phyloP scores from a whole-genome alignment of 257 asterid genomes.

The Osmanthus fragrans region DNA sequence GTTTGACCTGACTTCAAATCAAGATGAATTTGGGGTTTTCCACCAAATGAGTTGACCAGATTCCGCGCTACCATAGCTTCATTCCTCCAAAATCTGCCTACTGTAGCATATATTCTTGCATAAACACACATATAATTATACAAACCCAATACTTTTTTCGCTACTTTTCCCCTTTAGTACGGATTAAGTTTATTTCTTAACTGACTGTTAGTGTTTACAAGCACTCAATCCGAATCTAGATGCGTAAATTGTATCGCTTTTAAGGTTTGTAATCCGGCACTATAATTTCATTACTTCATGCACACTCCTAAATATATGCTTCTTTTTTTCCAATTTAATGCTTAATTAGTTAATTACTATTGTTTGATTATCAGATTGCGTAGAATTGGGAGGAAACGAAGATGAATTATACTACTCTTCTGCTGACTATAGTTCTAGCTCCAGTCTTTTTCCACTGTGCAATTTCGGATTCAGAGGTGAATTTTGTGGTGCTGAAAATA shows the following conservation, averaged over 20 bases:
- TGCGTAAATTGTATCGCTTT: conserved; percentile 18
- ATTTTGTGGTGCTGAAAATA: not conserved
- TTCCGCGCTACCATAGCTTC: not conserved
- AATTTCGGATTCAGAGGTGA: conserved; percentile 60
- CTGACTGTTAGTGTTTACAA: not conserved
- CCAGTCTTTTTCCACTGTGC: conserved; percentile 33
- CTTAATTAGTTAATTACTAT: conserved; percentile 2
- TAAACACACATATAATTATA: too few relatives aligned
- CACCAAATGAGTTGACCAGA: not conserved
- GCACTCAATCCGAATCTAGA: not conserved
- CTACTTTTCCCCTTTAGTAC: not conserved
- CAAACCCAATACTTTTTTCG: conserved; percentile 22
- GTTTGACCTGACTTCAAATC: not conserved
- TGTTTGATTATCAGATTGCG: conserved; percentile 22
- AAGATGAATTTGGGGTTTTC: not conserved
- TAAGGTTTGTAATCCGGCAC: conserved; percentile 24
- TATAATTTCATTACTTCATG: conserved; percentile 13
- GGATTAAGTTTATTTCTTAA: not conserved
- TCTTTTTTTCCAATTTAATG: not conserved
- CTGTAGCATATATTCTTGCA: not conserved
- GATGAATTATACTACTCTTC: conserved; percentile 24
- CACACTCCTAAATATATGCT: not conserved
- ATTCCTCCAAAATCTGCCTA: not conserved
- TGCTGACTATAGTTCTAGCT: conserved; percentile 37
- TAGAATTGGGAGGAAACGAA: conserved; percentile 39